phyloP scores from a whole-genome alignment of 441 rosid species.

The Croton setiger region DNA sequence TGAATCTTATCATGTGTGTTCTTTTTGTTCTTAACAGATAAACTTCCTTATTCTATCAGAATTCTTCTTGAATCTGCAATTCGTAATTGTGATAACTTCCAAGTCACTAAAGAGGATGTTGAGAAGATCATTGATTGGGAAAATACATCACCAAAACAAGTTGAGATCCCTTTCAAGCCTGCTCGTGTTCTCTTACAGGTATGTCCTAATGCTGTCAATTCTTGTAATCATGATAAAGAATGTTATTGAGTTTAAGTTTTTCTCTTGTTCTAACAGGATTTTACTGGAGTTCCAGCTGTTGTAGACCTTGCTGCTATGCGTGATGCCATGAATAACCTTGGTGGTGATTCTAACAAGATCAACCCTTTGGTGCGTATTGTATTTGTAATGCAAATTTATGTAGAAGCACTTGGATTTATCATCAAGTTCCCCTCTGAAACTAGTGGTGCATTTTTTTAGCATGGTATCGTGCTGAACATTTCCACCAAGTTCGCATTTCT shows the following conservation, averaged over 20 bases:
- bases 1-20: neutral
- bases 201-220: neutral
- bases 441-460: neutral
- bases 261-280: constrained; percentile 55
- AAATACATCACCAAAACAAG: constrained; percentile 84
- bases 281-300: constrained; percentile 99
- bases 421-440: constrained; percentile 7
- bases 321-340: constrained; percentile 94
- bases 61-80: constrained; percentile 97
- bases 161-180: constrained; percentile 98
- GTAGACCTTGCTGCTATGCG: constrained; percentile 99
- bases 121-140: constrained; percentile 98
- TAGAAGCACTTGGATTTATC: neutral
- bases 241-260: constrained; percentile 7
- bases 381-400: constrained; percentile 6
- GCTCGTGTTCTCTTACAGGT: constrained; percentile 99
- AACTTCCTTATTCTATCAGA: constrained; percentile 90
- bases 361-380: constrained; percentile 68
- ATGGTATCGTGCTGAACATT: no score
- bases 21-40: constrained; percentile 44
- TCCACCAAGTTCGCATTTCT: no score
- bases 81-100: constrained; percentile 97
- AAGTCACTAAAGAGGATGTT: constrained; percentile 90
- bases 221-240: neutral
- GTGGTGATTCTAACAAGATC: constrained; percentile 91